Conservation (phyloP, 768 basidiomycete genomes). For the Termitomyces sp. region DNA sequence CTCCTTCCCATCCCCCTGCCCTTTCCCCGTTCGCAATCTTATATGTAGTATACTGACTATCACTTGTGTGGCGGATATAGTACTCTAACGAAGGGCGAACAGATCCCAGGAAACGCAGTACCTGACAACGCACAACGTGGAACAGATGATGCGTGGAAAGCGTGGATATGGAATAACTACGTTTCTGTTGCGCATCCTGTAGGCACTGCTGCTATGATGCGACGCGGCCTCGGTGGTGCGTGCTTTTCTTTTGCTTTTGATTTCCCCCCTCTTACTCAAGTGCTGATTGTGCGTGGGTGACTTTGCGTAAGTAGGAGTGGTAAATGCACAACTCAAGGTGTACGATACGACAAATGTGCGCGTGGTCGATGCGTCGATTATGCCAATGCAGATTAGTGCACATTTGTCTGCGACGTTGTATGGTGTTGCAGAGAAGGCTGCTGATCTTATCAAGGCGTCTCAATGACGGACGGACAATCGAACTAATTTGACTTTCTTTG, state of each 20-base stretch:
- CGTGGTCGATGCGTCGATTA: constrained; percentile 46
- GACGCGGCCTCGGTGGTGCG: not conserved
- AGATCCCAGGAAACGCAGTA: constrained; percentile 35
- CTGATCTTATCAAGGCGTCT: constrained; percentile 42
- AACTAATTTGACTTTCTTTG: no score
- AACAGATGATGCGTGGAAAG: constrained; percentile 41
- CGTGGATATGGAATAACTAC: constrained; percentile 41
- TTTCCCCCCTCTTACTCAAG: no score
- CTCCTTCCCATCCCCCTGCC: not conserved
- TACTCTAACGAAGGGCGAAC: constrained; percentile 22
- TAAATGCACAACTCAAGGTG: constrained; percentile 40
- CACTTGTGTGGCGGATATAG: not conserved
- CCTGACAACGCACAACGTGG: constrained; percentile 43
- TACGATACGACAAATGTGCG: constrained; percentile 47
- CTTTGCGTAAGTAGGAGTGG: constrained; percentile 39
- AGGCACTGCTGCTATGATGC: constrained; percentile 16
- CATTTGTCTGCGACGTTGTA: constrained; percentile 45
- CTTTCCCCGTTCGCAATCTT: not conserved
- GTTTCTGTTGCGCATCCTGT: constrained; percentile 45
- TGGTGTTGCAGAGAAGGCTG: constrained; percentile 53
- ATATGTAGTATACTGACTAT: not conserved
- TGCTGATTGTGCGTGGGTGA: no score
- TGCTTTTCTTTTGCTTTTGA: not conserved
- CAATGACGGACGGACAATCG: constrained; percentile 9
- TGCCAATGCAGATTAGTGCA: constrained; percentile 46